phyloP scores from a whole-genome alignment of 441 rosid genomes.

The Cnidoscolus chayamansa region DNA sequence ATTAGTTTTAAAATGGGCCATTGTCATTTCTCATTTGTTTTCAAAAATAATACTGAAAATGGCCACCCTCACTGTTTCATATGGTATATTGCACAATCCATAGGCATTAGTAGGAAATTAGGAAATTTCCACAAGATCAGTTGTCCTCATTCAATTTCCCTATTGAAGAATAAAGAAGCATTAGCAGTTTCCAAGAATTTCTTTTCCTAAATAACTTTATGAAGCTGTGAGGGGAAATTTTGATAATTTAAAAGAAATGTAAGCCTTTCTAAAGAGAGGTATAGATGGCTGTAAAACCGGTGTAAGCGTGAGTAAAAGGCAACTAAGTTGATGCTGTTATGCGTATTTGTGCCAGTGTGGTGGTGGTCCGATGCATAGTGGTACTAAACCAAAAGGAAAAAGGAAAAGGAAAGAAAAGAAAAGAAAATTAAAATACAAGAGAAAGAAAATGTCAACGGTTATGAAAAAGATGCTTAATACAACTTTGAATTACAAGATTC shows the following conservation, averaged over 20 bases:
- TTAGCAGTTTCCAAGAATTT: conserved; percentile 41
- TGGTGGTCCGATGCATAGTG: conserved; percentile 55
- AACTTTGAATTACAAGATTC: conserved; percentile 21
- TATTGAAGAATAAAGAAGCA: not conserved
- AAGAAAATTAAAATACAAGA: not conserved
- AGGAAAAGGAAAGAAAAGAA: conserved; percentile 4
- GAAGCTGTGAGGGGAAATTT: conserved; percentile 13
- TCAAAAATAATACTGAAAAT: not conserved
- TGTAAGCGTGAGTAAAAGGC: conserved; percentile 43
- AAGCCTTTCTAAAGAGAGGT: conserved; percentile 37
- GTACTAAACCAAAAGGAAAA: conserved; percentile 31
- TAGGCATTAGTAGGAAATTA: not conserved
- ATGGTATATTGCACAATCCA: no score
- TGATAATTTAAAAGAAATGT: conserved; percentile 24
- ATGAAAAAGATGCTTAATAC: conserved; percentile 28
- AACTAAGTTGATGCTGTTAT: conserved; percentile 34
- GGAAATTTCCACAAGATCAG: not conserved
- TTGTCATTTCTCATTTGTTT: not conserved
- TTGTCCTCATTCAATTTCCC: not conserved
- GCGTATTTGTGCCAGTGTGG: conserved; percentile 47
- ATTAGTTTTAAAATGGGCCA: not conserved
- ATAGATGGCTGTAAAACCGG: conserved; percentile 20
- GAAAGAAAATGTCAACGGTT: conserved; percentile 53
- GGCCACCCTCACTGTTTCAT: not conserved
- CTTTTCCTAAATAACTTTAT: conserved; percentile 28